Percentiles rank a stretch among this genome's conserved stretches.
These are phyloP conservation scores for Dioscorea cayenensis DNA, from an alignment of 116 monocot species.

Conservation along the genomic window DNA sequence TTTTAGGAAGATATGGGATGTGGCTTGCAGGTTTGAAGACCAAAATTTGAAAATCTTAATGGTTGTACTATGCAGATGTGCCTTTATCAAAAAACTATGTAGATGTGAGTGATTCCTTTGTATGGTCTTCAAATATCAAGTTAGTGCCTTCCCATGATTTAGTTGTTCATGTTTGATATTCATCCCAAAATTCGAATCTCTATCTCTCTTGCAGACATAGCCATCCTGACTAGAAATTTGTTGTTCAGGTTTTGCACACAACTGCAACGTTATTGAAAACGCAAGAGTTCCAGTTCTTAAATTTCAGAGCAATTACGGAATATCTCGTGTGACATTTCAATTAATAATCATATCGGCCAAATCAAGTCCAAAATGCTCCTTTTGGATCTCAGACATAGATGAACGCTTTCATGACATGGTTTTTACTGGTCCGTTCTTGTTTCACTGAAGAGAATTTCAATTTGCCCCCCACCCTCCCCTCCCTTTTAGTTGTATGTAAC, in stretches of 20 bases:
- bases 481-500: background rate
- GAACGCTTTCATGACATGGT: conserved; percentile 74
- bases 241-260: conserved; percentile 46
- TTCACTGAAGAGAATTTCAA: background rate
- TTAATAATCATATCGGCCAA: conserved; percentile 55
- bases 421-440: conserved; percentile 60
- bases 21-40: no score
- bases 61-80: no score
- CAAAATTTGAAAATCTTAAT: no score
- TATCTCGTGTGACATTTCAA: conserved; percentile 79
- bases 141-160: background rate
- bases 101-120: no score
- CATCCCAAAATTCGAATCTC: no score
- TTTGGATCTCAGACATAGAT: conserved; percentile 51
- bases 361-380: conserved; percentile 67
- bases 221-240: background rate
- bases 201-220: no score
- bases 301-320: conserved; percentile 48
- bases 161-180: background rate
- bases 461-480: background rate
- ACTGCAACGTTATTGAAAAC: conserved; percentile 32
- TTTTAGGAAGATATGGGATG: no score
- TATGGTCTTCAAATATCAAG: no score
- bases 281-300: conserved; percentile 81
- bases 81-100: no score